Evolutionary conservation across 2,329 filamentous ascomycete species (phyloP).

Genomic region (Ciborinia camelliae): DNA sequence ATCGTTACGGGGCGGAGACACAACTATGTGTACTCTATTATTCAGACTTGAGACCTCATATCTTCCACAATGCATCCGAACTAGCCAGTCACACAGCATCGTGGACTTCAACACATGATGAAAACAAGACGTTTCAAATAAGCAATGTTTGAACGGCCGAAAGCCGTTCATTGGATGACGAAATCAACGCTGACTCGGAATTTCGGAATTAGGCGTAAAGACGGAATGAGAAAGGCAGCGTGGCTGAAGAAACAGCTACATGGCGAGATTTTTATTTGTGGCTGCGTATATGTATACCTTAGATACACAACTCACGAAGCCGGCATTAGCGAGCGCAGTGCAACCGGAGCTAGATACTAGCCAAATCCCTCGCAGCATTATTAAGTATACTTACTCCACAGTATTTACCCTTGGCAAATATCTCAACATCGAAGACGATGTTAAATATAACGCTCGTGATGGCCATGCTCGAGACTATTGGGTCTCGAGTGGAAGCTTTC

Average conservation of each 20-base stretch:
- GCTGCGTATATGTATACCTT: neutral
- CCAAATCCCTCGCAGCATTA: too few relatives aligned
- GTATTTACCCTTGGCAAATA: too few relatives aligned
- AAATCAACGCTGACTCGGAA: neutral
- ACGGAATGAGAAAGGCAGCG: neutral
- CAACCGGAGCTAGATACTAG: too few relatives aligned
- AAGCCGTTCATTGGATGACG: neutral
- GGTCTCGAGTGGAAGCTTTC: too few relatives aligned
- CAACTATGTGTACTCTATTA: neutral
- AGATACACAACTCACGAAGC: neutral
- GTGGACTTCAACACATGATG: neutral
- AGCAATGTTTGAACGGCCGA: neutral
- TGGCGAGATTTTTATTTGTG: neutral
- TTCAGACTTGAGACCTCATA: neutral
- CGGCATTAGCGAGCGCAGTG: too few relatives aligned
- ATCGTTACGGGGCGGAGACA: too few relatives aligned
- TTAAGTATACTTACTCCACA: too few relatives aligned
- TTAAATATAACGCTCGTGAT: too few relatives aligned
- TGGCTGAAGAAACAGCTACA: neutral
- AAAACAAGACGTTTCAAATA: slow-evolving; percentile 3
- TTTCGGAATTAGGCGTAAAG: neutral
- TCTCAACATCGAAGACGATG: too few relatives aligned
- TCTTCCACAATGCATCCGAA: neutral
- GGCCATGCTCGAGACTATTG: too few relatives aligned
- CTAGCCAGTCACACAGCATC: neutral